Conservation (phyloP, 441 rosid genomes). For the Adansonia gregorii region DNA sequence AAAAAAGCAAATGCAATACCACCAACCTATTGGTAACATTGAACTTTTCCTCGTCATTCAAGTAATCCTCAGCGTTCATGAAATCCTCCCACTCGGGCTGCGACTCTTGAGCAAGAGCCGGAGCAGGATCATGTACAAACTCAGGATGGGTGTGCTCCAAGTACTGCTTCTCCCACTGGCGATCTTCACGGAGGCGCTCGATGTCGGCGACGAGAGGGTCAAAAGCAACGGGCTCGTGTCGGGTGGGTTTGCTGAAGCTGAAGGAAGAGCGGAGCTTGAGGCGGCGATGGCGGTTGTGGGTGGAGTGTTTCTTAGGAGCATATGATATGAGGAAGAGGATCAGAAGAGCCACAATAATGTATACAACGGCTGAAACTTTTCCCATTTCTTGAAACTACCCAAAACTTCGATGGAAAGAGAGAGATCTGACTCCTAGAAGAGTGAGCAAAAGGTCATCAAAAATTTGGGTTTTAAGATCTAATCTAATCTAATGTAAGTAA, state of each 20-base stretch:
- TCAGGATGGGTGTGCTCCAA: conserved; percentile 72
- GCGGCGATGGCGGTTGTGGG: conserved; percentile 66
- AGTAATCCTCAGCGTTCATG: conserved; percentile 90
- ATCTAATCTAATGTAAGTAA: background rate
- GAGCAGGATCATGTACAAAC: conserved; percentile 51
- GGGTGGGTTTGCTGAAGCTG: conserved; percentile 51
- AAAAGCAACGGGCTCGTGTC: conserved; percentile 65
- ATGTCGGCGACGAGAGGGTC: conserved; percentile 92
- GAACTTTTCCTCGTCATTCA: conserved; percentile 84
- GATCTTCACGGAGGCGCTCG: conserved; percentile 89
- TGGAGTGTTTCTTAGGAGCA: conserved; percentile 55
- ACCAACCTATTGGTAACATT: conserved; percentile 76
- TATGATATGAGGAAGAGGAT: conserved; percentile 71
- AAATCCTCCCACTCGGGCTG: conserved; percentile 98
- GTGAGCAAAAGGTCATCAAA: background rate
- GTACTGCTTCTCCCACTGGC: conserved; percentile 81
- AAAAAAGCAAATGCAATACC: background rate
- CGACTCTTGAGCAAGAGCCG: conserved; percentile 79
- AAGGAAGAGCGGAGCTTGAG: conserved; percentile 75
- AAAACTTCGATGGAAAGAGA: background rate
- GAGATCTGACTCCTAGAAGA: conserved; percentile 4
- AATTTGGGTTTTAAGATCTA: background rate
- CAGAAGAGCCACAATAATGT: conserved; percentile 65
- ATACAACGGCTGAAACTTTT: conserved; percentile 56
- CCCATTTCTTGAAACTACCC: conserved; percentile 43